These are phyloP conservation scores for Cenchrus fungigraminus DNA, from an alignment of 176 grass and related monocot species.

Conservation along the genomic window DNA sequence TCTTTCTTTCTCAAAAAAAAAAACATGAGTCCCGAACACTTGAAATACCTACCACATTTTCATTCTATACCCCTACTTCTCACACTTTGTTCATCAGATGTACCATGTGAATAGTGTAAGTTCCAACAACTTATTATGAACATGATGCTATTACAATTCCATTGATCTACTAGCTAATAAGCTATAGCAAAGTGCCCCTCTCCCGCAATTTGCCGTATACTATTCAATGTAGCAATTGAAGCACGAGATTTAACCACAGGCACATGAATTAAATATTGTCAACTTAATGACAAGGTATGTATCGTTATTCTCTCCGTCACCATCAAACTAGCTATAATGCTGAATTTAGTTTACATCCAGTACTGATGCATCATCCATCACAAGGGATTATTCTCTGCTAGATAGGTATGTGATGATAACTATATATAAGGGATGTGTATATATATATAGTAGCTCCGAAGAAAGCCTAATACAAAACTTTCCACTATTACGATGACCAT, in stretches of 20 bases:
- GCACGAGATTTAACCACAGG: constrained; percentile 21
- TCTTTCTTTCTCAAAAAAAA: no score
- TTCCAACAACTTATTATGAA: no score
- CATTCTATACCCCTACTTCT: no score
- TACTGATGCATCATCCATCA: constrained; percentile 16
- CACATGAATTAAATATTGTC: not conserved
- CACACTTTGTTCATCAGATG: no score
- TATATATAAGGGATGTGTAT: no score
- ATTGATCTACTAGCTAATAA: not conserved
- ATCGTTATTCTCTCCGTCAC: constrained; percentile 16
- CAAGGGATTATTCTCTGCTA: not conserved
- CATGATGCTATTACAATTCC: no score
- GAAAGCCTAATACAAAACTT: not conserved
- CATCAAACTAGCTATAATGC: not conserved
- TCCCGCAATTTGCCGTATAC: constrained; percentile 1
- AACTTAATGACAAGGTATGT: not conserved
- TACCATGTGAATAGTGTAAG: no score
- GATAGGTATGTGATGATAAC: not conserved
- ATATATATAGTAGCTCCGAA: not conserved
- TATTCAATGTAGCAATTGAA: constrained; percentile 24
- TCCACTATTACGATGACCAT: not conserved
- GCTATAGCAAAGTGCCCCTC: not conserved
- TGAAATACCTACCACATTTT: no score
- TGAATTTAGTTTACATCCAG: constrained; percentile 26
- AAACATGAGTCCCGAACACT: no score